Base-by-base conservation (phyloP, 805 yeast genomes). In the Saccharomycopsis vini region DNA sequence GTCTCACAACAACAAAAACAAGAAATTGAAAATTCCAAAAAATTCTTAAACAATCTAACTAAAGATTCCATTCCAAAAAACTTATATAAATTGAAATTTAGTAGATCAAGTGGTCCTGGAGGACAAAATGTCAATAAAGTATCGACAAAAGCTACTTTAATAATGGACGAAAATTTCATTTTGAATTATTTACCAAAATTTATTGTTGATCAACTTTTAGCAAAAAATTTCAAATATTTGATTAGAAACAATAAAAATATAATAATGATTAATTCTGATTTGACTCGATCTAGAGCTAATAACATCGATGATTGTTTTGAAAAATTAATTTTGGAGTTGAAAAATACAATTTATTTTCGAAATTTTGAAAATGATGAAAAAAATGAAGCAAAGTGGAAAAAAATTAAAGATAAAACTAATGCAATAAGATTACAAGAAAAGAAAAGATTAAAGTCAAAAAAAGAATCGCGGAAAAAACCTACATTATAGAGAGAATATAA, bases 41-140 rank as follows among this genome's bases (percentile, higher is more conserved):
- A 23, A 3, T 31, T 43, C 28, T 16, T 31, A 23, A 10, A 26
- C 16, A 18, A 21, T 7, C 13, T 43, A 18, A 37, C 20, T 16
- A 33, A 31, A 43, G 13, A 32, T 2, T 6, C 6, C 9, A 63
- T 80, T 2, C 85, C 84, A 1, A 56, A 62, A 12, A 50, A 58
- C 15, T 52, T 59, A 13, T 79, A 80, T 52, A 60, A 62, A 2
- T 55, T 72, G 2, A 50, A 67, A 3, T 80, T 62, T 54, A 65
- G 76, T 42, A 60, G 89, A 46, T 72, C 92, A 0, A 75, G 88
- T 28, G 95, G 95, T 0, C 86, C 95, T 0, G 95, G 95, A 1
- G 95, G 95, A 0, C 95, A 85, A 53, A 81, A 86, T 55, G 94
- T 86, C 9, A 85, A 85, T 59, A 85, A 85, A 53, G 68, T 7